Evolutionary conservation across 2,329 filamentous ascomycete species (phyloP), one percentile per base, ranked within the genome.

Genomic region (Pseudovirgaria hyperparasitica): DNA sequence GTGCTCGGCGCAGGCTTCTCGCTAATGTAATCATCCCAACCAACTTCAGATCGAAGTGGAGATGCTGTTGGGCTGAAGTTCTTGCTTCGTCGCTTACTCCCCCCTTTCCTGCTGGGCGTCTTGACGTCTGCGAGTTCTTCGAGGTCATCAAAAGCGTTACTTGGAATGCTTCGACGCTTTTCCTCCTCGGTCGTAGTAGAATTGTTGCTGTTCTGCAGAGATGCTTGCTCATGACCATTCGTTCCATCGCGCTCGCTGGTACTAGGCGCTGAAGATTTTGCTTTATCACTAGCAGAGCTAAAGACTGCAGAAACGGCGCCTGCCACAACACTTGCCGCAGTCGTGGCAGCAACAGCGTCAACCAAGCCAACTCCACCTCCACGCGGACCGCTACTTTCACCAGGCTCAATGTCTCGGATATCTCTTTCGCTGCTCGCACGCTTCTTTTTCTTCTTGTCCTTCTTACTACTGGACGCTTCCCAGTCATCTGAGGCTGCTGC

Each of bases 81-180:
- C 26, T 50, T 46, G 28, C 55, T 60, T 24, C 52, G 48, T 19
- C 60, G 50, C 41, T 60, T 64, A 19, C 41, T 43, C 40, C 51
- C 64, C 46, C 44, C 60, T 31, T 62, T 64, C 28, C 57, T 62
- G 43, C 58, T 64, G 21, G 52, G 52, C 15, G 51, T 57, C 36
- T 60, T 53, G 34, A 33, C 34, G 16, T 53, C 49, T 9, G 34
- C 31, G 4, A 48, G 31, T 20, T 54, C 48, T 5, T 54, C 50
- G 2, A 43, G 28, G 15, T 50, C 50, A 15, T 55, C 37, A 25
- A 49, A 52, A 2, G 45, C 45, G 23, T 43, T 48, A 32, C 41
- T 51, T 9, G 52, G 45, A 7, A 50, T 46, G 0, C n/a, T n/a
- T n/a, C n/a, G n/a, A n/a, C n/a, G n/a, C n/a, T n/a, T n/a, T n/a